Percentiles rank a stretch among this genome's conserved stretches.
Conservation (phyloP, 371 early-diverging fungal species). For the Mucor circinelloides region DNA sequence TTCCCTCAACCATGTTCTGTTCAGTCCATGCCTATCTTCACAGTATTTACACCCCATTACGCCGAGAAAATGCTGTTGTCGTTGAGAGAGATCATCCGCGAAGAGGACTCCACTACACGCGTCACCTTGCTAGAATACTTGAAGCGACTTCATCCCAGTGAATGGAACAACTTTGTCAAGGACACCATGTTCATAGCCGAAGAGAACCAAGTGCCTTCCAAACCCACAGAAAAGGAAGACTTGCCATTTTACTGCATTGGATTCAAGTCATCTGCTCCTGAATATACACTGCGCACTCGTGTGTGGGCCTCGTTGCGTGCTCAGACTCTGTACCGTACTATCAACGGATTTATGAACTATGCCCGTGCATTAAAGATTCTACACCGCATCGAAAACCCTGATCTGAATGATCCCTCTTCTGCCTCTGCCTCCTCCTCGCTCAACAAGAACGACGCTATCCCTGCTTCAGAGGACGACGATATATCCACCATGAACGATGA, state of each 20-base stretch:
- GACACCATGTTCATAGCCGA: conserved; percentile 86
- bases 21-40: conserved; percentile 84
- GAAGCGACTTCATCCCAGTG: conserved; percentile 79
- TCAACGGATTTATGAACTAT: conserved; percentile 92
- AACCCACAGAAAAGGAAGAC: conserved; percentile 67
- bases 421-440: no score
- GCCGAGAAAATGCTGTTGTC: conserved; percentile 86
- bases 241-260: conserved; percentile 84
- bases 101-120: conserved; percentile 81
- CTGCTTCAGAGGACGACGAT: conserved; percentile 30
- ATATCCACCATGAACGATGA: conserved; percentile 30
- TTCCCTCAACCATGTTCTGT: conserved; percentile 84
- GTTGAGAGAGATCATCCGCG: conserved; percentile 83
- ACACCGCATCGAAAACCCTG: conserved; percentile 83
- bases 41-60: conserved; percentile 91
- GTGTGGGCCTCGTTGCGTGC: conserved; percentile 90
- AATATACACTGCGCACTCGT: conserved; percentile 83
- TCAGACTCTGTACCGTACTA: conserved; percentile 88
- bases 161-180: conserved; percentile 92
- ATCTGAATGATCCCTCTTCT: conserved; percentile 46
- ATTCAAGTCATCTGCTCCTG: conserved; percentile 83
- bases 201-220: conserved; percentile 39
- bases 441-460: not conserved
- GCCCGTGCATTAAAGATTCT: conserved; percentile 82
- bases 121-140: conserved; percentile 86